Percentiles rank a stretch among this genome's conserved stretches.
Evolutionary conservation across 208 protist species (phyloP).

Genomic region (Tritrichomonas foetus): DNA sequence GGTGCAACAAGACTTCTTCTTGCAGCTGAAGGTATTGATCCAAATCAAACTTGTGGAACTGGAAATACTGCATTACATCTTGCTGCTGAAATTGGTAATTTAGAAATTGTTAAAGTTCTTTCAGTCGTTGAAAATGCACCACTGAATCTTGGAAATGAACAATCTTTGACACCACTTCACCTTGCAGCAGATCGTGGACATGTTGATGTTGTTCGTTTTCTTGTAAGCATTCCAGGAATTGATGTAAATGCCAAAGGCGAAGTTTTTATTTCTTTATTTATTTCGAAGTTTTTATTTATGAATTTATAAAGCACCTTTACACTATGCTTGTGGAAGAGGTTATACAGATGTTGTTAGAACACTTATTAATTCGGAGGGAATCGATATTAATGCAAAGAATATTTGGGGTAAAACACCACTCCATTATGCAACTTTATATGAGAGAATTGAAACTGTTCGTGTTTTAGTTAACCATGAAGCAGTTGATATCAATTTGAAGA

Average conservation of each 20-base stretch:
- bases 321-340: conserved; percentile 25
- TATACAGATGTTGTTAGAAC: background rate
- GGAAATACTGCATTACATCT: conserved; percentile 21
- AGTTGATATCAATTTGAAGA: background rate
- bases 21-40: background rate
- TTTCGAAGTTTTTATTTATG: too few relatives aligned
- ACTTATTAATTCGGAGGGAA: background rate
- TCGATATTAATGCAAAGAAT: background rate
- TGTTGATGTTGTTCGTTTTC: background rate
- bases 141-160: background rate
- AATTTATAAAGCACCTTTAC: background rate
- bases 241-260: conserved; percentile 11
- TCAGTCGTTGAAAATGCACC: background rate
- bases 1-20: background rate
- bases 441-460: background rate
- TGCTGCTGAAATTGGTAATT: background rate
- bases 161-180: background rate
- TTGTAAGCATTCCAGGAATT: background rate
- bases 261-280: background rate
- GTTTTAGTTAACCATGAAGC: background rate
- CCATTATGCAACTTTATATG: conserved; percentile 9
- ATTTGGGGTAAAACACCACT: background rate
- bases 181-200: background rate
- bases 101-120: background rate
- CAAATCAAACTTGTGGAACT: background rate